Conservation (phyloP, 2,329 filamentous ascomycete genomes). For the Colletotrichum sidae region DNA sequence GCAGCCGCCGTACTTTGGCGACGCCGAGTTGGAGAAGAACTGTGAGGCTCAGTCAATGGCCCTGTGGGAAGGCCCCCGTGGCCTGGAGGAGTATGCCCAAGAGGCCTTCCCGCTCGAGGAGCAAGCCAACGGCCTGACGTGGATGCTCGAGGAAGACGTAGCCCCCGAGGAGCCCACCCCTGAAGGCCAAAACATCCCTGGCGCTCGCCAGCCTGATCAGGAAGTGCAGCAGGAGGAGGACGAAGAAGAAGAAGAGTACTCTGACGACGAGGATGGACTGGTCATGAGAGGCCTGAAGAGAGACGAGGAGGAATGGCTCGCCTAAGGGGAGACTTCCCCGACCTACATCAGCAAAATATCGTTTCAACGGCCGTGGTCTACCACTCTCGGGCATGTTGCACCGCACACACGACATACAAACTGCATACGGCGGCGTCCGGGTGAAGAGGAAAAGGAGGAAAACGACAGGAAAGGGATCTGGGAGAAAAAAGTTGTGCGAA, state of each 20-base stretch:
- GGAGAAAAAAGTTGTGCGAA: conserved; percentile 18
- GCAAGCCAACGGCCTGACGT: conserved; percentile 90
- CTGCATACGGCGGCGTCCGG: conserved; percentile 33
- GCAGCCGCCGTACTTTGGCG: conserved; percentile 74
- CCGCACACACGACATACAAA: conserved; percentile 25
- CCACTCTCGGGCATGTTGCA: conserved; percentile 7
- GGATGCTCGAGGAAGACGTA: conserved; percentile 78
- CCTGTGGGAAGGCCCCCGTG: conserved; percentile 91
- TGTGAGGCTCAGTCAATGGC: conserved; percentile 81
- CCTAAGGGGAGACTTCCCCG: conserved; percentile 45
- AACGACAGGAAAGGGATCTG: conserved; percentile 24
- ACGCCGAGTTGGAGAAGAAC: conserved; percentile 65
- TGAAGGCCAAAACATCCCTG: conserved; percentile 23
- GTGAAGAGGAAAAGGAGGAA: conserved; percentile 15
- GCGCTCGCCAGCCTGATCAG: conserved; percentile 41
- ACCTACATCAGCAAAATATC: conserved; percentile 9
- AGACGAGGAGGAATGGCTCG: conserved; percentile 71
- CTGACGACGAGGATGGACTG: conserved; percentile 68
- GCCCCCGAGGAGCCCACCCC: conserved; percentile 45
- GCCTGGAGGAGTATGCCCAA: conserved; percentile 92
- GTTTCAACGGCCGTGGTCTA: conserved; percentile 14
- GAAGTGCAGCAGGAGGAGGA: conserved; percentile 53
- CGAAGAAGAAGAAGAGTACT: conserved; percentile 55
- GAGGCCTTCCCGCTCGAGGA: conserved; percentile 97
- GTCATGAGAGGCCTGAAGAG: conserved; percentile 68